Base-by-base conservation (phyloP, 139 green algal species). In the Chlorella sp. region DNA sequence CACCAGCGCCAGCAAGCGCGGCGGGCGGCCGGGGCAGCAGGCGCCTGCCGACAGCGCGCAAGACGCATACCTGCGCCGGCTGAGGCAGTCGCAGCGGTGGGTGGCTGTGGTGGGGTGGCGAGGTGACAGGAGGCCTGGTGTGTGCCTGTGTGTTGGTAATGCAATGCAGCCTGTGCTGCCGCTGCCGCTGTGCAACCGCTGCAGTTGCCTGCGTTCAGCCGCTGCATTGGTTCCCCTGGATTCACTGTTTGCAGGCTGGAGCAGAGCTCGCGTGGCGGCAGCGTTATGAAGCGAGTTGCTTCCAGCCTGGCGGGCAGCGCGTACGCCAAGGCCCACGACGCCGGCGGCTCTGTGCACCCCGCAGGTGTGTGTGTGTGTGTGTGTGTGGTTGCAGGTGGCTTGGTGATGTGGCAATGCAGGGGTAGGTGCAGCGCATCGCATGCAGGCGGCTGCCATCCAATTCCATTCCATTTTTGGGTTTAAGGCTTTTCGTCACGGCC, bases 21-120 rank as follows among this genome's bases (percentile, higher is more conserved):
- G 46, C 54, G 24, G 28, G 54, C 36, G 19, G 51, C 46, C 17
- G 51, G 51, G 51, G 51, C 51, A 82, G 34, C n/a, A 22, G 48
- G 48, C n/a, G 28, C 8, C 28, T 1, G 40, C 38, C 0, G 77
- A 83, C 77, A 83, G 60, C 41, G 77, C 77, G 2, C 58, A 58
- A 32, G 77, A 83, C 43, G 56, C 44, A 0, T 83, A 83, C 40
- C 58, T 83, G 40, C 56, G 58, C 22, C 60, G 77, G 11, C 77
- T 83, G 28, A 60, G 41, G 58, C 58, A 74, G 56, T 73, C 77
- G 30, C 77, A 83, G 77, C 60, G 60, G 77, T 83, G 58, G 65
- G 65, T 73, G 67, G 67, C 32, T 43, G 65, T 2, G n/a, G 58
- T 76, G 89, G 73, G 88, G 62, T 24, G 19, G 60, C 20, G 62